Percentiles rank a stretch among this genome's conserved stretches.
Conservation (phyloP, 345 rosid genomes). For the Sisymbrium altissimum region DNA sequence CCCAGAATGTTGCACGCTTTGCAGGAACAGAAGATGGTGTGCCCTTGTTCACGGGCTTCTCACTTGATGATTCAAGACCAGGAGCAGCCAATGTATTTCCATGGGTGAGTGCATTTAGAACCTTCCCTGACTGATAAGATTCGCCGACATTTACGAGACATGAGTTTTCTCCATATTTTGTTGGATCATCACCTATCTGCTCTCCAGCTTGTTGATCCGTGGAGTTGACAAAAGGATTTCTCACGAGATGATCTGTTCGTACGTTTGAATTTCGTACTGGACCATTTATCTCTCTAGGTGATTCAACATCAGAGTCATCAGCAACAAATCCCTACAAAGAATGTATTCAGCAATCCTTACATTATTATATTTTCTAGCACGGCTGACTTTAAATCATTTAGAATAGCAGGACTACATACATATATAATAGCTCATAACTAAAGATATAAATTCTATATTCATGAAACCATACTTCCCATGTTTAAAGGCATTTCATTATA, state of each 20-base stretch:
- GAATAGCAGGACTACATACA: neutral
- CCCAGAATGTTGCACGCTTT: conserved; percentile 84
- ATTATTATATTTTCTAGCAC: neutral
- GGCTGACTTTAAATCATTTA: neutral
- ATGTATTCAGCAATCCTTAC: conserved; percentile 12
- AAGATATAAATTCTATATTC: neutral
- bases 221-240: conserved; percentile 44
- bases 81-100: conserved; percentile 50
- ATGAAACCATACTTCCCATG: neutral
- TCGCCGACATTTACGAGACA: conserved; percentile 48
- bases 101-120: conserved; percentile 58
- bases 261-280: conserved; percentile 45
- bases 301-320: conserved; percentile 77
- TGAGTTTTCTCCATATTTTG: conserved; percentile 45
- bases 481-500: neutral
- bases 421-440: neutral
- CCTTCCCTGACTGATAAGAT: conserved; percentile 72
- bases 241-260: conserved; percentile 39
- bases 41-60: conserved; percentile 57
- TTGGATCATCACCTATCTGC: conserved; percentile 51
- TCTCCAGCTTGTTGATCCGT: conserved; percentile 55
- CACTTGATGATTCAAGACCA: conserved; percentile 60
- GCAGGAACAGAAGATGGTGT: conserved; percentile 54
- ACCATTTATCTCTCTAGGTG: conserved; percentile 51
- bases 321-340: conserved; percentile 71